Evolutionary conservation across 805 yeast genomes (phyloP), one percentile per base, ranked within the genome.

Genomic region (Cyberlindnera veronae): DNA sequence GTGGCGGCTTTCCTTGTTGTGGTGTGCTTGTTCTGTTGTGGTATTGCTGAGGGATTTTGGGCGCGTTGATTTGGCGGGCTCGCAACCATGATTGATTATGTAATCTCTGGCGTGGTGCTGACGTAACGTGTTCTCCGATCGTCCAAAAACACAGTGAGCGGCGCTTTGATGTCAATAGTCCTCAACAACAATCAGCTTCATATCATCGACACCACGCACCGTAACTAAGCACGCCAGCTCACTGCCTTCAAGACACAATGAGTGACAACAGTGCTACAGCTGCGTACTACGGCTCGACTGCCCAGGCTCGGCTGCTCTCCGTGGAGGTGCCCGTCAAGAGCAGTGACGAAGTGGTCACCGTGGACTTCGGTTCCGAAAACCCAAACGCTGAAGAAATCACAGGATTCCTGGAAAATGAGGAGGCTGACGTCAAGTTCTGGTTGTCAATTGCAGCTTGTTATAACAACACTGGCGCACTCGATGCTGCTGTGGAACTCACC

Each of bases 261-360:
- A 24, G 28, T 10, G 48, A 41, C n/a, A 21, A 23, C 14, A 44
- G 38, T 28, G 21, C 20, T 29, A 41, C 48, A 13, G 41, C 44
- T 20, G 38, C 42, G 4, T 48, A 31, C 45, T 48, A 48, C 33
- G 42, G 41, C n/a, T 33, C n/a, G n/a, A n/a, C 28, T 3, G 36
- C 15, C 14, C 34, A 36, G 10, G 38, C 37, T 2, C 34, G 36
- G 7, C 36, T 44, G 6, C 38, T 45, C 20, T 31, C 46, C 8
- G 38, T 67, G 30, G 72, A 68, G 60, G 83, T 91, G 55, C 96
- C 95, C 31, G 67, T 88, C 57, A 72, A 72, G 47, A 83, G 75
- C 41, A 80, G 81, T 42, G 85, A 83, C 53, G 95, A 89, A 64
- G 84, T 87, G 46, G 96, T 91, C 48, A 83, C 87, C 38, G 77